phyloP scores from a whole-genome alignment of 148 eudicot species.

The Rheum nobile region DNA sequence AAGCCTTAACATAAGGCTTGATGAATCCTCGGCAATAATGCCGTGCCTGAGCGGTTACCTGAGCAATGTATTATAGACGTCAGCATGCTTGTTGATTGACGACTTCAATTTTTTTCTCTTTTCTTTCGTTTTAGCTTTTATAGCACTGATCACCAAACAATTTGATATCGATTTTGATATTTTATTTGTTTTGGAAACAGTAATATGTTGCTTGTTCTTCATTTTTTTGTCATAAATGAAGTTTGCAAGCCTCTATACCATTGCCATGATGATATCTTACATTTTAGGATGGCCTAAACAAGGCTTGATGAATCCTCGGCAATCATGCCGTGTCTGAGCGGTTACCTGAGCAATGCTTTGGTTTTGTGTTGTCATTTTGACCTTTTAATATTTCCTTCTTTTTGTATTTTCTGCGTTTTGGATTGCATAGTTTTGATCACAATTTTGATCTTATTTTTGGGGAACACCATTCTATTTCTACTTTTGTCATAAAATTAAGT shows the following conservation, averaged over 20 bases:
- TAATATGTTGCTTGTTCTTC: too few species aligned
- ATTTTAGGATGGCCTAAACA: neutral
- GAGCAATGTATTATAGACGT: neutral
- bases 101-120: too few species aligned
- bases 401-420: neutral
- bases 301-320: neutral
- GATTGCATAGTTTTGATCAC: too few species aligned
- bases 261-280: constrained; percentile 3
- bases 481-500: too few species aligned
- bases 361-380: neutral
- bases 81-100: neutral
- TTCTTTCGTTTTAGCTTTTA: too few species aligned
- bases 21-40: neutral
- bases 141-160: too few species aligned
- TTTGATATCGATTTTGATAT: too few species aligned
- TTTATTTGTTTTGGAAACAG: too few species aligned
- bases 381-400: neutral
- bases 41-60: constrained; percentile 6
- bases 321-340: constrained; percentile 1
- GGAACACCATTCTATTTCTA: too few species aligned
- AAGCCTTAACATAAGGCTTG: neutral
- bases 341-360: constrained; percentile 2
- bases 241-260: neutral
- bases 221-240: too few species aligned
- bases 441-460: too few species aligned